Base-by-base conservation (phyloP, 2,329 filamentous ascomycete genomes). In the Hymenoscyphus repandus region DNA sequence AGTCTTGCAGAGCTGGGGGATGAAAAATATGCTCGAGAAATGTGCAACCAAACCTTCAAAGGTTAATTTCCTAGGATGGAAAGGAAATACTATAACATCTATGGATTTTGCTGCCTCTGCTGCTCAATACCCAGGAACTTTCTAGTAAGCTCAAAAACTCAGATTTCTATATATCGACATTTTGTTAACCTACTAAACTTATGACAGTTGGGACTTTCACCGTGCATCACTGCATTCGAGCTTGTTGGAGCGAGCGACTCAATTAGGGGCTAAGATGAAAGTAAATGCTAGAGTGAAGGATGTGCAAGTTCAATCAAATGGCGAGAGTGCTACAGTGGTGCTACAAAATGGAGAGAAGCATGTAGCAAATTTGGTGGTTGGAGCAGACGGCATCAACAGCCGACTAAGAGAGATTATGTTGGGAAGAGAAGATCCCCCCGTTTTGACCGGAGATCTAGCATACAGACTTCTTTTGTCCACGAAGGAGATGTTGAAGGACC, bases 21-120 rank as follows among this genome's bases (percentile, higher is more conserved):
- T 64, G 33, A 41, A 50, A 9, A 33, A 46, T 10, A 15, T 40
- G 5, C 53, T 62, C 17, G 49, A 46, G 5, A 20, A 46, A 15
- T 55, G 55, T 39, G 52, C 55, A 5, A 61, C 60, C 1, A 51
- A 43, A 12, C 76, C 66, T 78, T 5, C 69, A 69, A 7, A 72
- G 79, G 13, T 74, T 73, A 58, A 71, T 74, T 39, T 84, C 78
- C 62, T 70, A 69, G 6, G 73, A 74, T 44, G 60, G 60, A 56
- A 60, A 45, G 55, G 60, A 2, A 45, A 5, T 52, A 66, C 20
- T 65, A 63, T 62, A 6, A 58, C 59, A 2, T 47, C 51, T 1
- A 56, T 63, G 46, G 45, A 62, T 30, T 57, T 56, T 22, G 31
- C 45, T 27, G 52, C 45, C 11, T 59, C 54, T 2, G 62, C 61